phyloP scores from a whole-genome alignment of 2,329 filamentous ascomycete species.

The Diaporthe ilicicola region DNA sequence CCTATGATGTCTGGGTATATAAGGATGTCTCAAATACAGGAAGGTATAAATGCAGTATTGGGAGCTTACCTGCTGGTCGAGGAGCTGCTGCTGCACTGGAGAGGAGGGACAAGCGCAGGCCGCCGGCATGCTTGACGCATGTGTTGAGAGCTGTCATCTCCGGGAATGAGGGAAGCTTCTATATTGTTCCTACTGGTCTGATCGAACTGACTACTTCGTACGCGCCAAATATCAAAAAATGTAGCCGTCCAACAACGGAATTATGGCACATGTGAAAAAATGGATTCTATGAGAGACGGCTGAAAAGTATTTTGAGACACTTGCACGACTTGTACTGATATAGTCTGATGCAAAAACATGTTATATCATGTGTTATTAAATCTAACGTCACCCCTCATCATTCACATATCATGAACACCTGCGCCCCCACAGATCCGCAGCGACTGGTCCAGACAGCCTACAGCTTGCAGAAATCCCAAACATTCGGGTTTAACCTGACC shows the following conservation, averaged over 20 bases:
- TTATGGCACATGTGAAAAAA: neutral
- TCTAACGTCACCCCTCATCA: slow-evolving; percentile 3
- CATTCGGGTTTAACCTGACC: too few relatives aligned
- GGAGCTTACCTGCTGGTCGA: neutral
- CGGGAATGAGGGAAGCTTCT: neutral
- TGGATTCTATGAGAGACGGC: too few relatives aligned
- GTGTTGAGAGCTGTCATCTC: neutral
- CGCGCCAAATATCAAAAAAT: too few relatives aligned
- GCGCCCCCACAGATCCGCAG: neutral
- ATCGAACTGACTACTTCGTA: neutral
- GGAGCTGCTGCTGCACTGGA: neutral
- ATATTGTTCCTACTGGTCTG: neutral
- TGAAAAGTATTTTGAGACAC: neutral
- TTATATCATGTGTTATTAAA: neutral
- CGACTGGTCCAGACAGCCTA: neutral
- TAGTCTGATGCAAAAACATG: neutral
- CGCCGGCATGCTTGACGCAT: neutral
- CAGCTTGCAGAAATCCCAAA: neutral
- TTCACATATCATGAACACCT: neutral
- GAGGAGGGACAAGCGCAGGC: neutral
- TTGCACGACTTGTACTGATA: neutral
- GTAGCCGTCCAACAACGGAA: too few relatives aligned
- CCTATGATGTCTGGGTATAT: neutral
- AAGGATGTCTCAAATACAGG: neutral
- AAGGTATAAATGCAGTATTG: neutral